Conservation (phyloP, 345 rosid genomes). For the Eutrema japonicum region DNA sequence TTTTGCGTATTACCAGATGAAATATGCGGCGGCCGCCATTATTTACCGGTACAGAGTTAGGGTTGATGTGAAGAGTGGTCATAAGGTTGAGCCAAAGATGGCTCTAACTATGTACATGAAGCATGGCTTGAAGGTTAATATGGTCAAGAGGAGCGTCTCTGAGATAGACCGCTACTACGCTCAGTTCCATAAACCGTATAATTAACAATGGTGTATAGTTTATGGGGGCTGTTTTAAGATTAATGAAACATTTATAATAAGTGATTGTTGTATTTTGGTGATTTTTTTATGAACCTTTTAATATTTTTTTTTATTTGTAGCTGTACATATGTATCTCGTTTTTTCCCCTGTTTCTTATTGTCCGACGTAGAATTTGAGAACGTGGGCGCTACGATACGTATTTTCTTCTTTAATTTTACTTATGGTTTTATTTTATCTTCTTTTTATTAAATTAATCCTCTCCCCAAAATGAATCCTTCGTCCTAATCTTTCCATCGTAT, state of each 20-base stretch:
- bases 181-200: background rate
- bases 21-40: conserved; percentile 67
- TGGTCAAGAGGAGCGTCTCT: conserved; percentile 25
- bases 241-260: background rate
- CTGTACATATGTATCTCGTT: background rate
- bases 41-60: conserved; percentile 57
- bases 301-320: background rate
- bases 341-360: too few relatives aligned
- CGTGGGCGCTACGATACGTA: conserved; percentile 36
- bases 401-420: conserved; percentile 5
- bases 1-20: conserved; percentile 87
- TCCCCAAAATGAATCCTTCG: conserved; percentile 9
- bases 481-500: conserved; percentile 13
- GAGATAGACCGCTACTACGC: conserved; percentile 15
- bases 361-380: conserved; percentile 37
- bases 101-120: conserved; percentile 93
- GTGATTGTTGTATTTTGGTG: conserved; percentile 18
- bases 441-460: conserved; percentile 5
- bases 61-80: conserved; percentile 51
- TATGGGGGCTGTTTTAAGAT: background rate
- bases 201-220: background rate
- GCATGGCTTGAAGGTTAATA: conserved; percentile 40
- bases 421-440: conserved; percentile 9
- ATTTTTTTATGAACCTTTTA: background rate
- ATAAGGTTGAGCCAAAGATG: conserved; percentile 53